A percentile compares a stretch with the other conserved stretches of the same genome.
phyloP scores from a whole-genome alignment of 768 basidiomycete genomes.

The Hebeloma cylindrosporum region DNA sequence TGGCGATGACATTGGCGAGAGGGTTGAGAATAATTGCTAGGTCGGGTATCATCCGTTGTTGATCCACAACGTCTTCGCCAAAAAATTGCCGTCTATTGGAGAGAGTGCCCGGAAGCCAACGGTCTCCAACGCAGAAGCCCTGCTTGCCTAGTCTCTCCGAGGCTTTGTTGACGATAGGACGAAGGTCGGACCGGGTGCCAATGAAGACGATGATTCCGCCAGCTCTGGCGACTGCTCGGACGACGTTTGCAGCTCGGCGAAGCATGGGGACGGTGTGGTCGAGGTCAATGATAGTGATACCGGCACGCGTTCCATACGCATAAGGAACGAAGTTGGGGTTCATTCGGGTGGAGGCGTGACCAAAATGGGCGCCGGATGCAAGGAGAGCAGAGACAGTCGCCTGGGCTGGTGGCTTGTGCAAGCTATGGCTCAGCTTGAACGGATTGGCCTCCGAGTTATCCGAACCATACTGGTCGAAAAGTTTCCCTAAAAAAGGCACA shows the following conservation, averaged over 20 bases:
- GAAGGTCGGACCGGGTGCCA: conserved; percentile 81
- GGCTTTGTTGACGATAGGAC: conserved; percentile 72
- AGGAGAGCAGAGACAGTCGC: conserved; percentile 87
- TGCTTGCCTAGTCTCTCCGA: conserved; percentile 76
- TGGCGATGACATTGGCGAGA: conserved; percentile 76
- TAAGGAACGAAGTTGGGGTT: conserved; percentile 90
- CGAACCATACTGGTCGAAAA: conserved; percentile 74
- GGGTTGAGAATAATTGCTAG: conserved; percentile 92
- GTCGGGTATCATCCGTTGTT: conserved; percentile 72
- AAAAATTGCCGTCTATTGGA: conserved; percentile 83
- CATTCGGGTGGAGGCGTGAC: conserved; percentile 81
- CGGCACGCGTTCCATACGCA: conserved; percentile 88
- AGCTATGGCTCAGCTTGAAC: conserved; percentile 70
- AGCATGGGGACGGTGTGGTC: conserved; percentile 92
- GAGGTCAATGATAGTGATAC: conserved; percentile 90
- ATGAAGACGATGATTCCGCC: conserved; percentile 90
- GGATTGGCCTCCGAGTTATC: conserved; percentile 64
- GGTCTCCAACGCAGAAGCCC: conserved; percentile 81
- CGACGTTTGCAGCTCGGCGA: conserved; percentile 85
- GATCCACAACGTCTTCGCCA: conserved; percentile 51
- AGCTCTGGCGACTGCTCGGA: conserved; percentile 74
- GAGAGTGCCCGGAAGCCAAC: conserved; percentile 95
- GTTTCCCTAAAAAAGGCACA: conserved; percentile 45
- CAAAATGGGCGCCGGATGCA: conserved; percentile 92
- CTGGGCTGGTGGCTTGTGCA: conserved; percentile 66